phyloP scores from a whole-genome alignment of 371 early-diverging fungal species.

The Apophysomyces ossiformis region DNA sequence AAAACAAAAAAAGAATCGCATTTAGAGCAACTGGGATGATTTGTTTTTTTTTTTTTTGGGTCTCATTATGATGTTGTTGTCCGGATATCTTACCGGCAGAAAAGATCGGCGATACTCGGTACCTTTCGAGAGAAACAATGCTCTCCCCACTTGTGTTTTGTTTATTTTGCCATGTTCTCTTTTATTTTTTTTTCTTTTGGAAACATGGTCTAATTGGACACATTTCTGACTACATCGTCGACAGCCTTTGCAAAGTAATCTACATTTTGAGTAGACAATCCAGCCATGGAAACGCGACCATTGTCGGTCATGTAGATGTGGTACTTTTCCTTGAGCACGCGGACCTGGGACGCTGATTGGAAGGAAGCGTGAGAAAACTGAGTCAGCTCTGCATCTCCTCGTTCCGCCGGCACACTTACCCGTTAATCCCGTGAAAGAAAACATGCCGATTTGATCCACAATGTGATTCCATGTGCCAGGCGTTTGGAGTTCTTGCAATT shows the following conservation, averaged over 20 bases:
- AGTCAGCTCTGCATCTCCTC: too few relatives aligned
- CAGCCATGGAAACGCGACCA: slow-evolving; percentile 96
- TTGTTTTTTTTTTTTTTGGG: too few relatives aligned
- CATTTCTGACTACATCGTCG: slow-evolving; percentile 75
- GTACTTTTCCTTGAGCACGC: slow-evolving; percentile 79
- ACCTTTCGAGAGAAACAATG: background rate
- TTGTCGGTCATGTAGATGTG: slow-evolving; percentile 94
- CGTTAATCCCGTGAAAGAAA: slow-evolving; percentile 90
- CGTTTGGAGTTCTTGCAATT: slow-evolving; percentile 71
- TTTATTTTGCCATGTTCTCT: background rate
- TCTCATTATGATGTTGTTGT: too few relatives aligned
- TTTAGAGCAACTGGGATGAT: too few relatives aligned
- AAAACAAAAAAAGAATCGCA: too few relatives aligned
- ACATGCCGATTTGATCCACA: slow-evolving; percentile 96
- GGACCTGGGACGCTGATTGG: slow-evolving; percentile 64
- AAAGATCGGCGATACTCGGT: background rate
- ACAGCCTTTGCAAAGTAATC: slow-evolving; percentile 83
- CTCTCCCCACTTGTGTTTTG: background rate
- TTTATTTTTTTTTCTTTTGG: slow-evolving; percentile 4
- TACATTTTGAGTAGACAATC: slow-evolving; percentile 84
- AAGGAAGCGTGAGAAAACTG: slow-evolving; percentile 9
- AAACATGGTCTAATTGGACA: slow-evolving; percentile 17
- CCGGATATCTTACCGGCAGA: background rate
- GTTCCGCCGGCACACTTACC: slow-evolving; percentile 30
- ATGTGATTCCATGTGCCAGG: slow-evolving; percentile 97